Conservation (phyloP, 371 early-diverging fungal genomes). For the Mucor ambiguus region DNA sequence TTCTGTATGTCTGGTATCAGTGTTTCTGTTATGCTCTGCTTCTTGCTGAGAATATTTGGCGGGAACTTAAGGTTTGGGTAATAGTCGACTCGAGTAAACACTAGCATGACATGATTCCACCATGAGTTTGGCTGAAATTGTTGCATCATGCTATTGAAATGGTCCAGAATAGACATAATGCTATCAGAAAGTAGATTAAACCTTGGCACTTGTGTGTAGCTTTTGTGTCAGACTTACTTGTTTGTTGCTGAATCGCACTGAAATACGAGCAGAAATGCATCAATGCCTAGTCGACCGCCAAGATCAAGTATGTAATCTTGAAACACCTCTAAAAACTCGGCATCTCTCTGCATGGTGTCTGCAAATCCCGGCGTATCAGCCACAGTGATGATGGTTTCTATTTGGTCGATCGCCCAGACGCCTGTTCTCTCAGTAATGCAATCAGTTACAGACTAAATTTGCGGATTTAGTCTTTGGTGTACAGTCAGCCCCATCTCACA, state of each 20-base stretch:
- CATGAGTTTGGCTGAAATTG: slow-evolving; percentile 38
- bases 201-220: not conserved
- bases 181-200: slow-evolving; percentile 1
- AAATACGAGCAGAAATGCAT: slow-evolving; percentile 53
- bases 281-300: slow-evolving; percentile 49
- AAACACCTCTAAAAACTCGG: slow-evolving; percentile 41
- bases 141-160: slow-evolving; percentile 49
- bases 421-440: slow-evolving; percentile 54
- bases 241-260: slow-evolving; percentile 37
- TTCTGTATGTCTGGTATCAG: slow-evolving; percentile 24
- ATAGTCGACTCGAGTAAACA: slow-evolving; percentile 58
- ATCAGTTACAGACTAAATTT: slow-evolving; percentile 47
- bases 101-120: slow-evolving; percentile 56
- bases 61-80: slow-evolving; percentile 17
- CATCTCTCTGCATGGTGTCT: slow-evolving; percentile 51
- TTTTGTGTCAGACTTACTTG: slow-evolving; percentile 1
- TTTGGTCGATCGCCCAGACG: slow-evolving; percentile 45
- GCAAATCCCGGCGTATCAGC: slow-evolving; percentile 61
- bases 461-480: not conserved
- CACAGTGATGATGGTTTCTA: slow-evolving; percentile 45
- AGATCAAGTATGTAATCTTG: slow-evolving; percentile 50
- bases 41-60: slow-evolving; percentile 19
- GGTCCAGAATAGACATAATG: slow-evolving; percentile 40
- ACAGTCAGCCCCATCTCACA: not conserved
- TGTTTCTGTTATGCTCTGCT: slow-evolving; percentile 22